Percentiles rank a stretch among this genome's conserved stretches.
Conservation (phyloP, 257 asterid species). For the Nicotiana attenuata region DNA sequence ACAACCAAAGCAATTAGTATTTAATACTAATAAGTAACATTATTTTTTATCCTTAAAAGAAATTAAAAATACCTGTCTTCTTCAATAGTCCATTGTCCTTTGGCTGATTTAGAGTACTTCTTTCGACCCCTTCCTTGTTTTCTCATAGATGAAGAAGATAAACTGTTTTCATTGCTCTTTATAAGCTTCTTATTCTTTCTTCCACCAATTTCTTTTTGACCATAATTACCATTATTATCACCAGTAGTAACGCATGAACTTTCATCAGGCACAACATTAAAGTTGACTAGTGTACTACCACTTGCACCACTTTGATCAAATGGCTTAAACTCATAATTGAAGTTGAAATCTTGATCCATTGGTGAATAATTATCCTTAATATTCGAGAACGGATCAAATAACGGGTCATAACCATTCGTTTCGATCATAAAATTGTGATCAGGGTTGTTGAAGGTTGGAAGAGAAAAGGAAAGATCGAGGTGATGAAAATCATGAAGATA, state of each 20-base stretch:
- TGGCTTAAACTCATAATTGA: conserved; percentile 25
- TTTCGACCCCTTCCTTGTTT: neutral
- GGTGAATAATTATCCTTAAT: neutral
- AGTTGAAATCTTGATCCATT: neutral
- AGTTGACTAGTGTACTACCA: conserved; percentile 14
- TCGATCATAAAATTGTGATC: conserved; percentile 23
- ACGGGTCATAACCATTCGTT: conserved; percentile 32
- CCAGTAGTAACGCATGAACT: conserved; percentile 42
- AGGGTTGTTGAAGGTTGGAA: conserved; percentile 13
- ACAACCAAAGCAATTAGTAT: neutral
- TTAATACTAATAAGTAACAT: neutral
- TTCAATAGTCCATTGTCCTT: conserved; percentile 65
- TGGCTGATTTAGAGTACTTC: conserved; percentile 20
- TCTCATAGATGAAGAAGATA: conserved; percentile 5
- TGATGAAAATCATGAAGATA: conserved; percentile 58
- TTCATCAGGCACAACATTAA: conserved; percentile 38
- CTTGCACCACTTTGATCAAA: conserved; percentile 29
- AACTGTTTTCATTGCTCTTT: conserved; percentile 4
- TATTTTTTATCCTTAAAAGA: neutral
- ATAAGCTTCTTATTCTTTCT: conserved; percentile 2
- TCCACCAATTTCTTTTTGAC: conserved; percentile 7
- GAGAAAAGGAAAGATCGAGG: conserved; percentile 32
- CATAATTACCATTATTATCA: conserved; percentile 18
- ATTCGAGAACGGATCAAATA: conserved; percentile 32
- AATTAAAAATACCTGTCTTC: conserved; percentile 51